phyloP scores from a whole-genome alignment of 2,329 filamentous ascomycete species.

The Ambrosiella xylebori region DNA sequence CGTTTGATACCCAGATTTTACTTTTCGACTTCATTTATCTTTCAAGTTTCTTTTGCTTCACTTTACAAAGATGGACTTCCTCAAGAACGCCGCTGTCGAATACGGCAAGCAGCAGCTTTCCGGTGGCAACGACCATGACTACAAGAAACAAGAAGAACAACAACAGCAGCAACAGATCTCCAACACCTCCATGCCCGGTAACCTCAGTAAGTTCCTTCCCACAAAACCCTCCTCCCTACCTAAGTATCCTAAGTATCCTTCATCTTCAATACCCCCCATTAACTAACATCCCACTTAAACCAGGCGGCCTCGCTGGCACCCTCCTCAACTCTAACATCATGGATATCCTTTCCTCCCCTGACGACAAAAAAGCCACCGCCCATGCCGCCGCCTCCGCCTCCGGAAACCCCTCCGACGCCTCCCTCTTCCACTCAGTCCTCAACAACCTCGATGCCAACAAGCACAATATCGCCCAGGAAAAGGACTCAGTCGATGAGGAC shows the following conservation, averaged over 20 bases:
- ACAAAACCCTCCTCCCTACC: not conserved
- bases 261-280: not conserved
- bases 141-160: conserved; percentile 1
- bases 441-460: conserved; percentile 32
- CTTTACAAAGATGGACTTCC: conserved; percentile 8
- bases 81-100: conserved; percentile 12
- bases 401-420: conserved; percentile 28
- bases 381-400: conserved; percentile 30
- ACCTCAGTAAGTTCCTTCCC: conserved; percentile 7
- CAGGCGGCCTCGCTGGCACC: conserved; percentile 10
- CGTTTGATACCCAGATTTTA: too few relatives aligned
- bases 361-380: conserved; percentile 31
- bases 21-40: not conserved
- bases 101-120: conserved; percentile 10
- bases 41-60: not conserved
- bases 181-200: conserved; percentile 3
- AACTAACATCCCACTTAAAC: not conserved
- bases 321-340: conserved; percentile 14
- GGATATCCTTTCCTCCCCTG: conserved; percentile 23
- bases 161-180: conserved; percentile 3
- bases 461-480: conserved; percentile 27
- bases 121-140: not conserved
- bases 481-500: conserved; percentile 31
- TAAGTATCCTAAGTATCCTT: not conserved
- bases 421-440: conserved; percentile 33